Evolutionary conservation across 495 filamentous ascomycete genomes (phyloP).

Genomic region (Aspergillus baeticus): DNA sequence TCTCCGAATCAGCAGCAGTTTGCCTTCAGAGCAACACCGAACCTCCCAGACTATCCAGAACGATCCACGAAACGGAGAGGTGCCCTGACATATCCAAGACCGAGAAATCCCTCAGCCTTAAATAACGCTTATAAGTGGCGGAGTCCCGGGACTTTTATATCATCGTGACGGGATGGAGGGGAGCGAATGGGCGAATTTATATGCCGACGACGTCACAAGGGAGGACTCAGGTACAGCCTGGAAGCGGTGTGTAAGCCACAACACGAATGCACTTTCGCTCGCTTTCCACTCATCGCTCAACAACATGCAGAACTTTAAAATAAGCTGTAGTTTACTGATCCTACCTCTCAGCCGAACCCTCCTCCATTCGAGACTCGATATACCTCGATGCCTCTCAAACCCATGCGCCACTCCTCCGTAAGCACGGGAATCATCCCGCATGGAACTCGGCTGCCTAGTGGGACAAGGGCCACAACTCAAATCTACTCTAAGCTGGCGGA

Average conservation of each 20-base stretch:
- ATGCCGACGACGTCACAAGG: slow-evolving; percentile 22
- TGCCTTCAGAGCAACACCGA: slow-evolving; percentile 24
- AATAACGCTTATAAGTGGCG: background rate
- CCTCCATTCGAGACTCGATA: background rate
- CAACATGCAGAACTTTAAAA: background rate
- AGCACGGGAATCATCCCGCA: slow-evolving; percentile 13
- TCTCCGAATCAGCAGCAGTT: slow-evolving; percentile 4
- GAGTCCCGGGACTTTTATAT: slow-evolving; percentile 14
- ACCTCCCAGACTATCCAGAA: slow-evolving; percentile 28
- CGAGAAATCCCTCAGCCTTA: slow-evolving; percentile 10
- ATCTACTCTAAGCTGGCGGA: background rate
- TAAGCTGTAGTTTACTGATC: background rate
- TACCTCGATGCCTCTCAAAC: background rate
- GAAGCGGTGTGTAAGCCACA: slow-evolving; percentile 22
- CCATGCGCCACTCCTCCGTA: slow-evolving; percentile 4
- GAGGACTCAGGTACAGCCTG: background rate
- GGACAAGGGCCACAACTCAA: slow-evolving; percentile 19
- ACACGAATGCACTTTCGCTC: background rate
- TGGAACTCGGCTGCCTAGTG: slow-evolving; percentile 20
- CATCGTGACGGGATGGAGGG: background rate
- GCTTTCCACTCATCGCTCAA: background rate
- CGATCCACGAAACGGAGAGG: slow-evolving; percentile 20
- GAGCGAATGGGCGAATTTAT: slow-evolving; percentile 10
- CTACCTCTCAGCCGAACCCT: background rate
- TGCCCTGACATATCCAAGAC: slow-evolving; percentile 27